Conservation (phyloP, 805 yeast species). For the Crinitomyces ghanaensis region DNA sequence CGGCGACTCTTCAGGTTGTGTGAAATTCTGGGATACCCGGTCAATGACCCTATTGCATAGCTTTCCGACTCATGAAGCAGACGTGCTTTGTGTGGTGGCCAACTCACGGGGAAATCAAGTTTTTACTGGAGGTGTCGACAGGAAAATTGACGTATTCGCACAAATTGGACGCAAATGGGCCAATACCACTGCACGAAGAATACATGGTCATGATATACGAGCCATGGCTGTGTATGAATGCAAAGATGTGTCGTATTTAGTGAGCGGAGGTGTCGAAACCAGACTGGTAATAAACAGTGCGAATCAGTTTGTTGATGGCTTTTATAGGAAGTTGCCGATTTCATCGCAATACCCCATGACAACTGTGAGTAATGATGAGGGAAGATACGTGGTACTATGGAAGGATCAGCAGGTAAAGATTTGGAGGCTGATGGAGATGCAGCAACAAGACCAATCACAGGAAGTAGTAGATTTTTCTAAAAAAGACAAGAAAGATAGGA, state of each 20-base stretch:
- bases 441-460: constrained; percentile 10
- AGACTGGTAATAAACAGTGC: constrained; percentile 44
- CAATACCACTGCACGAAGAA: constrained; percentile 57
- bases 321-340: constrained; percentile 54
- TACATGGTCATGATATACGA: constrained; percentile 80
- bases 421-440: constrained; percentile 45
- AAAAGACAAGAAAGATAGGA: no score
- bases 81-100: constrained; percentile 60
- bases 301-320: constrained; percentile 56
- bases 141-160: constrained; percentile 70
- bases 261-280: constrained; percentile 35
- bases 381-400: constrained; percentile 60
- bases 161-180: constrained; percentile 59
- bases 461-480: no score
- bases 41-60: constrained; percentile 69
- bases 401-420: constrained; percentile 70
- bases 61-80: constrained; percentile 81
- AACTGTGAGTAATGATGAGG: constrained; percentile 33
- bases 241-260: constrained; percentile 52
- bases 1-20: constrained; percentile 92
- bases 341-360: constrained; percentile 50
- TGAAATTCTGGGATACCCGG: constrained; percentile 84
- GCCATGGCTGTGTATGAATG: constrained; percentile 47
- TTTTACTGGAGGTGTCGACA: constrained; percentile 87
- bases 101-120: constrained; percentile 52